phyloP scores from a whole-genome alignment of 176 grass and related monocot species.

The Carex littledalei region DNA sequence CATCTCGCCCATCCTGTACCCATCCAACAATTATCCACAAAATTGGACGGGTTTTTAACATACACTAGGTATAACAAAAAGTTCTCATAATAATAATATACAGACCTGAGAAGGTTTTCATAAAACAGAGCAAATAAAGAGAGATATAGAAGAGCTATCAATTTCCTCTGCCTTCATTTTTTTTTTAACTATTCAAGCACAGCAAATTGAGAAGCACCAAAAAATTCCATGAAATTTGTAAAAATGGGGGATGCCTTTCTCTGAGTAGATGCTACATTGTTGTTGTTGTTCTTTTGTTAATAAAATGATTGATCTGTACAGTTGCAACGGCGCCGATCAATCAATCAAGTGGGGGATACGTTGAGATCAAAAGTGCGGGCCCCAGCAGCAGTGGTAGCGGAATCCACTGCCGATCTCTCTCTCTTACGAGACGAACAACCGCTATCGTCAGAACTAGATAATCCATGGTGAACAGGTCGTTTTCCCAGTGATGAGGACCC shows the following conservation, averaged over 20 bases:
- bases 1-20: slow-evolving; percentile 11
- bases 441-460: slow-evolving; percentile 69
- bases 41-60: slow-evolving; percentile 9
- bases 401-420: slow-evolving; percentile 36
- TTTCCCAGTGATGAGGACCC: slow-evolving; percentile 43
- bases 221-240: slow-evolving; percentile 11
- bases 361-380: slow-evolving; percentile 80
- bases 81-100: slow-evolving; percentile 25
- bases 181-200: not conserved
- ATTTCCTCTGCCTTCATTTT: slow-evolving; percentile 6
- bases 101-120: not conserved
- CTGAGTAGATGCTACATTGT: too few species aligned
- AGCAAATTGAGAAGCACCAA: slow-evolving; percentile 12
- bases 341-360: slow-evolving; percentile 39
- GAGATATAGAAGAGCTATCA: slow-evolving; percentile 4
- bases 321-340: slow-evolving; percentile 6
- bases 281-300: slow-evolving; percentile 20
- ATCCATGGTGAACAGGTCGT: slow-evolving; percentile 38
- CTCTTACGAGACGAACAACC: slow-evolving; percentile 50
- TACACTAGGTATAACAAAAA: not conserved
- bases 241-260: slow-evolving; percentile 21
- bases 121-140: slow-evolving; percentile 19
- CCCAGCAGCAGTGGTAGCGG: slow-evolving; percentile 13
- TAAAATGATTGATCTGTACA: slow-evolving; percentile 19
- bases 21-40: slow-evolving; percentile 23